Base-by-base conservation (phyloP, 106 monocot species). In the Dendrobium catenatum region DNA sequence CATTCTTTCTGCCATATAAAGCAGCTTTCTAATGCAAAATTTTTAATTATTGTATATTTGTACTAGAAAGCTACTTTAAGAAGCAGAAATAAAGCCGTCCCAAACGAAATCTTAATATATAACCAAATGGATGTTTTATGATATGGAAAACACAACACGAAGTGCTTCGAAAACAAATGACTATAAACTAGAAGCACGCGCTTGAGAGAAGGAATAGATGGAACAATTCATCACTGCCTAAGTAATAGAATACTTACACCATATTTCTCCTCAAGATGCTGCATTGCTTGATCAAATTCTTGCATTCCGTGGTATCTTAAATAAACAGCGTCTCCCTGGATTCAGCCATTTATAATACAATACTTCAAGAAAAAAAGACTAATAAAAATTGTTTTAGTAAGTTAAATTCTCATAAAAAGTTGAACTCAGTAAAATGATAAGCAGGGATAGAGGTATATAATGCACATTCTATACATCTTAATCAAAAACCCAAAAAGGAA, bases 261-360 rank as follows among this genome's bases (percentile, higher is more conserved):
- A 84, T 87, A 87, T 88, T 83, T 81, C 33, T 87, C 89, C 86
- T 93, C 93, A 79, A 93, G 87, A 81, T 90, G 87, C 33, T 93
- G 93, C 93, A 93, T 93, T 55, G 93, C 90, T 78, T 47, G 88
- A 79, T 95, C 98, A 85, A 99, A 99, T 77, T 99, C 89, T 93
- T 95, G 98, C 93, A 99, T 77, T 70, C 95, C 95, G 86, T 0
- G 84, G 82, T 95, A 95, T 79, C 93, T 89, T 58, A 98, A 83
- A 91, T 89, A 99, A 27, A 90, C 85, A 51, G 95, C 98, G 84
- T 99, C 98, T 42, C 93, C 98, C 97, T 97, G 85, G 4, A 49
- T 48, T 47, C 18, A 74, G n/a, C 41, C 77, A 75, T 58, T 80
- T n/a, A 80, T 56, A 82, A 78, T 55, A 73, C 5, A 51, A 86